phyloP scores from a whole-genome alignment of 2,329 filamentous ascomycete species.

The Furcasterigmium furcatum region DNA sequence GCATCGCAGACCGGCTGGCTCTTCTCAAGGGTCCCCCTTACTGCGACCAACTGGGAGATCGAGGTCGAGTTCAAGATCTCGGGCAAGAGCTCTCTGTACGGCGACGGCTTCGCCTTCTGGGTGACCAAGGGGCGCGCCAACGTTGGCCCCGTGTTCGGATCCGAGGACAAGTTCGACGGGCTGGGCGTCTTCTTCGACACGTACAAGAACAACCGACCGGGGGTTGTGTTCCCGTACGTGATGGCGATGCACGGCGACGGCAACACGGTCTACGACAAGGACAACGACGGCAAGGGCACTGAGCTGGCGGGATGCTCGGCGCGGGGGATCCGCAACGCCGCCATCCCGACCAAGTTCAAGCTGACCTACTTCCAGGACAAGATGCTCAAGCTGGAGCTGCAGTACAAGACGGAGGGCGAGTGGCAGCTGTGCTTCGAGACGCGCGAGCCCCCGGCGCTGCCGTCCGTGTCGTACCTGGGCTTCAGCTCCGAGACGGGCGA shows the following conservation, averaged over 20 bases:
- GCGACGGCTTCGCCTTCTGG: slow-evolving; percentile 98
- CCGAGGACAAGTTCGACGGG: slow-evolving; percentile 85
- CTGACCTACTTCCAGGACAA: slow-evolving; percentile 98
- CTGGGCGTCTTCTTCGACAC: slow-evolving; percentile 96
- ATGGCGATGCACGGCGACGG: slow-evolving; percentile 99
- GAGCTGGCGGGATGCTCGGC: slow-evolving; percentile 95
- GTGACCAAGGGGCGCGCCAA: slow-evolving; percentile 88
- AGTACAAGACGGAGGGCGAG: slow-evolving; percentile 86
- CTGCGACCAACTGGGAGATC: slow-evolving; percentile 98
- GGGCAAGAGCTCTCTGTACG: slow-evolving; percentile 84
- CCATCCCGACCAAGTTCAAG: slow-evolving; percentile 77
- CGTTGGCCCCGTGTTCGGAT: slow-evolving; percentile 82
- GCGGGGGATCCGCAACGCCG: slow-evolving; percentile 79
- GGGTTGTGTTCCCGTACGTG: slow-evolving; percentile 92
- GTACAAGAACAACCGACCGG: slow-evolving; percentile 98
- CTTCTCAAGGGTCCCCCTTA: slow-evolving; percentile 90
- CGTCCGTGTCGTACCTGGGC: slow-evolving; percentile 70
- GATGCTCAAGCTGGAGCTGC: slow-evolving; percentile 81
- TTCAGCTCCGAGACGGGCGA: slow-evolving; percentile 92
- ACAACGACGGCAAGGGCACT: slow-evolving; percentile 88
- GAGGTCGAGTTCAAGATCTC: slow-evolving; percentile 94
- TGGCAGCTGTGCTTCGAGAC: slow-evolving; percentile 90
- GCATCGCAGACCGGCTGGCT: slow-evolving; percentile 91
- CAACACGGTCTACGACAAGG: slow-evolving; percentile 84
- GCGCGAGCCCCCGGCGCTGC: slow-evolving; percentile 69